Evolutionary conservation across 169 alveolate species (phyloP).

Genomic region (Besnoitia besnoiti): DNA sequence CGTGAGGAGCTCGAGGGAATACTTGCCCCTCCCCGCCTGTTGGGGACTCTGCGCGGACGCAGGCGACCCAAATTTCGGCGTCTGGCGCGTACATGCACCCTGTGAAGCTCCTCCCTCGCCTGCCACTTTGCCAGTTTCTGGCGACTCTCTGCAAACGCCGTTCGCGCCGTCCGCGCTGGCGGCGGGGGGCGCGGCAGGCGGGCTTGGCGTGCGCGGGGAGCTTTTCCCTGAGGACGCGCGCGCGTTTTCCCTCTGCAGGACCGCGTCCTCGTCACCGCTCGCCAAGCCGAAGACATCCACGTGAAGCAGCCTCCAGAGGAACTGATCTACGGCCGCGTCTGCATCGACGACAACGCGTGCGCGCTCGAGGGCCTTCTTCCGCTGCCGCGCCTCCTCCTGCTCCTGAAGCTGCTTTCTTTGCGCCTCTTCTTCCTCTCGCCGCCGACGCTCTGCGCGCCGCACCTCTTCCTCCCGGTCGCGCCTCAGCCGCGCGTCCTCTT

Average conservation of each 20-base stretch:
- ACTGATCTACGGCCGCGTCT: slow-evolving; percentile 14
- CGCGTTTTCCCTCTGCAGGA: background rate
- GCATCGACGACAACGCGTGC: background rate
- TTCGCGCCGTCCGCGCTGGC: too few relatives aligned
- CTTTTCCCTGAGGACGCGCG: too few relatives aligned
- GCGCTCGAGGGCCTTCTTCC: background rate
- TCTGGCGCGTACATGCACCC: too few relatives aligned
- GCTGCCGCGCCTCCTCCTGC: background rate
- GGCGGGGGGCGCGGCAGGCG: too few relatives aligned
- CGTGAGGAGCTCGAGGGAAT: background rate
- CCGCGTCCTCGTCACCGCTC: background rate
- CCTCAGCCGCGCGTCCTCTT: background rate
- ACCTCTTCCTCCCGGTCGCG: background rate
- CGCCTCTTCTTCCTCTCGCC: background rate
- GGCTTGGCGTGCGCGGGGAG: too few relatives aligned
- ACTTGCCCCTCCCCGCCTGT: background rate
- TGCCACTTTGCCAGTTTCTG: too few relatives aligned
- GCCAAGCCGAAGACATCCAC: background rate
- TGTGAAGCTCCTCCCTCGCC: too few relatives aligned
- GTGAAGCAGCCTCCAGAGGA: slow-evolving; percentile 13
- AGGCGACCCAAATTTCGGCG: too few relatives aligned
- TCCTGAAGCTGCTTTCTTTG: background rate
- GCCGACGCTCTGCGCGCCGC: background rate
- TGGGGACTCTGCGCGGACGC: too few relatives aligned
- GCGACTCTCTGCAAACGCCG: too few relatives aligned